phyloP scores from a whole-genome alignment of 345 rosid genomes.

The Trapa bicornis region DNA sequence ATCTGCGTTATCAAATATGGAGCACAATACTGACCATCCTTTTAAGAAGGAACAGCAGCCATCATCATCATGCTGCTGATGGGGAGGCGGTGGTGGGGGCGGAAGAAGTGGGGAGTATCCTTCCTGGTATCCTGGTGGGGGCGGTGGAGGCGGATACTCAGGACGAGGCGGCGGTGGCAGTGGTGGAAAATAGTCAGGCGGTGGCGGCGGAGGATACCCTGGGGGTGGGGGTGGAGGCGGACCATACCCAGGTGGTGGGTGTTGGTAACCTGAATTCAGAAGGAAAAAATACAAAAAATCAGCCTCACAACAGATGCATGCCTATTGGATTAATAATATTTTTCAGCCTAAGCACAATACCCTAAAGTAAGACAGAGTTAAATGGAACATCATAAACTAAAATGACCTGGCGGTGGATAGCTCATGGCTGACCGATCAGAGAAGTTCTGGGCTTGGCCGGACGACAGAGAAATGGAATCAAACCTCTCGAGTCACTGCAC shows the following conservation, averaged over 20 bases:
- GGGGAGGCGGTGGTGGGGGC: constrained; percentile 11
- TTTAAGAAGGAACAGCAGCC: constrained; percentile 21
- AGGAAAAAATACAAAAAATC: neutral
- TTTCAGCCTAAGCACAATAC: too few relatives aligned
- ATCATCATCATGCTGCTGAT: constrained; percentile 5
- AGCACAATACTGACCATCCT: constrained; percentile 22
- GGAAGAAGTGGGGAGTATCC: neutral
- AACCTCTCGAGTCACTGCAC: neutral
- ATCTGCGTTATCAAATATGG: too few relatives aligned
- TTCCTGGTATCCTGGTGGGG: constrained; percentile 20
- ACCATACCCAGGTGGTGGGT: constrained; percentile 8
- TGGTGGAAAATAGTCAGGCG: constrained; percentile 1
- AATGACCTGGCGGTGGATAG: neutral
- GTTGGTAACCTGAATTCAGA: neutral
- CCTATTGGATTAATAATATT: too few relatives aligned
- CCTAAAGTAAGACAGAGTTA: too few relatives aligned
- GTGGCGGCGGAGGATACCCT: constrained; percentile 12
- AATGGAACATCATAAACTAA: too few relatives aligned
- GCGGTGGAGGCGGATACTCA: neutral
- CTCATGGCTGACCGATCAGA: neutral
- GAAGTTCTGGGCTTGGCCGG: neutral
- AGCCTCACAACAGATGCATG: neutral
- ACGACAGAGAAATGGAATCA: neutral
- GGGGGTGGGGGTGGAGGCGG: constrained; percentile 6
- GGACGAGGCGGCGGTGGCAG: too few relatives aligned